Base-by-base conservation (phyloP, 345 rosid species). In the Citrus unshiu region DNA sequence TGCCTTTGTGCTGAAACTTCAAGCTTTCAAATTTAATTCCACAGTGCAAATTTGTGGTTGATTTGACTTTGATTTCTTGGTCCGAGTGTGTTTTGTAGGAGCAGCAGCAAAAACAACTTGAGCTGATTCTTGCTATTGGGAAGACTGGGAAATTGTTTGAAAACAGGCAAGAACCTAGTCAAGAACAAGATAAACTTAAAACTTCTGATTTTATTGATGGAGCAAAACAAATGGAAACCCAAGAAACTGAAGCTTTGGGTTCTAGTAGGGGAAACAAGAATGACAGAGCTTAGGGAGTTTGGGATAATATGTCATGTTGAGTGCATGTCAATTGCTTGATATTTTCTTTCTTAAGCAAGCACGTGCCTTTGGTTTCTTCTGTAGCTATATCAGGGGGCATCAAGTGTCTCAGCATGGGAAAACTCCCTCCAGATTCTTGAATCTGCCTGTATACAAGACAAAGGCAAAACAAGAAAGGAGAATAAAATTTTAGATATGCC, bases 51-150 rank as follows among this genome's bases (percentile, higher is more conserved):
- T 60, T 56, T 57, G 40, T 54, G 24, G 59, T 63, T 46, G 68
- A 59, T 37, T 72, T 73, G 59, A 83, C 40, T 75, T 76, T 4
- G 39, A 68, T 73, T 64, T 82, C 51, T 49, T 68, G 64, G 75
- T 54, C 27, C 73, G 86, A 34, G 71, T 83, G 34, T 37, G 67
- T 61, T 56, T 60, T 87, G 83, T 78, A 96, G 99, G 98, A 94
- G 70, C 99, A 94, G 72, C 99, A 96, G 72, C 84, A 86, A 77
- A 94, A 93, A 80, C 99, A 96, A 80, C 94, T 96, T 6, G 98
- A 93, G 70, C 86, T 94, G 66, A 89, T 96, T 82, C 92, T 94
- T 79, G 95, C 93, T 37, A 83, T 96, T 56, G 93, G 87, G 22
- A 94, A 90, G 85, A 83, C 79, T 49, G 88, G 87, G 29, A 94